Base-by-base conservation (phyloP, 2,329 filamentous ascomycete genomes). In the Huntiella abstrusa region DNA sequence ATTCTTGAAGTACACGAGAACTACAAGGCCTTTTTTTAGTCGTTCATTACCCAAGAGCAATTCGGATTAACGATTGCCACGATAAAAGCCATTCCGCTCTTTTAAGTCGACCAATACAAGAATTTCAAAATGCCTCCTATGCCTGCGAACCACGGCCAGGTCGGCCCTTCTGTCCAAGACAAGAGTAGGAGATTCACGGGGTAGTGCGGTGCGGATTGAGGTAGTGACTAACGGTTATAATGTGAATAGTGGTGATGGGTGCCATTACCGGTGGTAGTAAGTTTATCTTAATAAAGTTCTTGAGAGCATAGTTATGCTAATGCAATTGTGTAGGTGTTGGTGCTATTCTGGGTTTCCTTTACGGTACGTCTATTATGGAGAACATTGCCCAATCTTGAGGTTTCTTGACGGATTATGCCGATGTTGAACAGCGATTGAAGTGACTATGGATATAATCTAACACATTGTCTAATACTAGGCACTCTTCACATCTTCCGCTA, bases 201-300 rank as follows among this genome's bases (percentile, higher is more conserved):
- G 22, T 28, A 28, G 22, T 3, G 22, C 6, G 7, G 22, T 10
- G 22, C 2, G 7, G 22, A 28, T 7, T 28, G 22, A 28, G 22
- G 22, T 28, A 28, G 22, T 28, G 22, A 28, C 22, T 28, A 28
- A 28, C 22, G 22, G 3, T 8, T 28, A 28, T 28, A 28, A 28
- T 8, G 13, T n/a, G 13, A 19, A 42, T 60, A 93, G 86, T 87
- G 63, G 95, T 94, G 71, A 95, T 96, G 86, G 91, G 91, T 56
- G 86, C 83, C 52, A 80, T 98, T 80, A 96, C 96, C 86, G 91
- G 91, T 55, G 84, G 86, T 61, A 92, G 88, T 96, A 82, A 57
- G 86, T 75, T 45, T 44, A 34, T 40, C 17, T 13, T 45, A 15
- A 13, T 37, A 22, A 22, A 4, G 6, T 32, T 13, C 13, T 32